These are phyloP conservation scores for Rhodotorula diobovata DNA, from an alignment of 768 basidiomycete species.

Conservation along the genomic window DNA sequence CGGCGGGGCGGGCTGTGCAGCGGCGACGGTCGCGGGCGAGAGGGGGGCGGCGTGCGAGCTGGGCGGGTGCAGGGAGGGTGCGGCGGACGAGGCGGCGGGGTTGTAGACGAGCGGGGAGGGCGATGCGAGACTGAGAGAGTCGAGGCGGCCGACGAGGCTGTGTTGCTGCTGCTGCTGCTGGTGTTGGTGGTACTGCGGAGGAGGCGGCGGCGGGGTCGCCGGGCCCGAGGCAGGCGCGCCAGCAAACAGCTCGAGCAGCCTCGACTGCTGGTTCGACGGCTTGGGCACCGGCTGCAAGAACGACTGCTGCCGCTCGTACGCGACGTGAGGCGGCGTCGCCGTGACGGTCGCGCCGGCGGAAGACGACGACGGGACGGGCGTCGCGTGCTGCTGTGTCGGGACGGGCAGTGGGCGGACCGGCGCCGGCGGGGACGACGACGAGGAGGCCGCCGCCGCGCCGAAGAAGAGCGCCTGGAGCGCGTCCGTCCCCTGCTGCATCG, in stretches of 20 bases:
- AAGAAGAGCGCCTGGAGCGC: conserved; percentile 41
- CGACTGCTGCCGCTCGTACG: conserved; percentile 32
- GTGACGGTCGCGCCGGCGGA: neutral
- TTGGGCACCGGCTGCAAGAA: conserved; percentile 35
- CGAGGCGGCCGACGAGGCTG: neutral
- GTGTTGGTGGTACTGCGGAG: neutral
- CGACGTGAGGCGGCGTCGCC: conserved; percentile 30
- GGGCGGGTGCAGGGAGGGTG: neutral
- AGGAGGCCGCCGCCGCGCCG: conserved; percentile 4
- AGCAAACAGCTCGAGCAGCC: conserved; percentile 27
- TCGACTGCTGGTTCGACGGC: conserved; percentile 7
- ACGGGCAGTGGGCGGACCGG: conserved; percentile 1
- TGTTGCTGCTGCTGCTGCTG: neutral
- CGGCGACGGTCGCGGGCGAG: neutral
- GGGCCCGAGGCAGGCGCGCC: conserved; percentile 5
- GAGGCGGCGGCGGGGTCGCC: neutral
- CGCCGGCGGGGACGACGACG: neutral
- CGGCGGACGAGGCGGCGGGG: neutral
- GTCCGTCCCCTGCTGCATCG: conserved; percentile 33
- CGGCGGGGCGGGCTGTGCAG: conserved; percentile 5
- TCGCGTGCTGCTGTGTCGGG: neutral
- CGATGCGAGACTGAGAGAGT: neutral
- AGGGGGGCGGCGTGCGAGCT: too few relatives aligned
- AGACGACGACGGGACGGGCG: neutral
- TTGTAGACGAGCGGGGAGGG: neutral